Conservation (phyloP, 2,329 filamentous ascomycete genomes). For the Cercospora canescens region DNA sequence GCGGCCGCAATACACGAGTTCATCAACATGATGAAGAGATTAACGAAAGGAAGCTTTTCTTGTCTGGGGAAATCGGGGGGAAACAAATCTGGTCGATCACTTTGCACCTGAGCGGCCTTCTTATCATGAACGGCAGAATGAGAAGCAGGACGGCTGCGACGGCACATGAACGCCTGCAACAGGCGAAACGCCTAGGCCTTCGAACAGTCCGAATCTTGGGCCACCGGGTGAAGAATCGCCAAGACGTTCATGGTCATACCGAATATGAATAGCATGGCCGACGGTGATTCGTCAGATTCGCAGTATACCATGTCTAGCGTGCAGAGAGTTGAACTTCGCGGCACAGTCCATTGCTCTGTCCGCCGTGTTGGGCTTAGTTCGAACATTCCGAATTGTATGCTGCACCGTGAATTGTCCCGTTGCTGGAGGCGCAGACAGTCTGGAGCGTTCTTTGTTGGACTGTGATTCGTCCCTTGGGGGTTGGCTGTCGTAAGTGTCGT, state of each 20-base stretch:
- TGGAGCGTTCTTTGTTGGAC: neutral
- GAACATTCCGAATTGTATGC: neutral
- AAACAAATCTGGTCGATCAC: neutral
- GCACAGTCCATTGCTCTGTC: neutral
- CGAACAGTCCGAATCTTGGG: neutral
- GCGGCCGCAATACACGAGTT: neutral
- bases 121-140: neutral
- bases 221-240: neutral
- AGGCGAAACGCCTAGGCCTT: neutral
- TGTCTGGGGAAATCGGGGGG: neutral
- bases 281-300: neutral
- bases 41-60: neutral
- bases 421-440: neutral
- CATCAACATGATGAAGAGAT: neutral
- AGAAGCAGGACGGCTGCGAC: neutral
- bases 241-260: neutral
- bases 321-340: neutral
- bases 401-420: neutral
- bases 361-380: neutral
- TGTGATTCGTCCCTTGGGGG: neutral
- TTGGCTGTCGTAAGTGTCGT: neutral
- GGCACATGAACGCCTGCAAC: neutral
- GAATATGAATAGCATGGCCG: neutral
- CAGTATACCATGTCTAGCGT: neutral
- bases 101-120: neutral